Percentiles rank a stretch among this genome's conserved stretches.
Evolutionary conservation across 371 early-diverging fungal species (phyloP).

Genomic region (Dichotomocladium elegans): DNA sequence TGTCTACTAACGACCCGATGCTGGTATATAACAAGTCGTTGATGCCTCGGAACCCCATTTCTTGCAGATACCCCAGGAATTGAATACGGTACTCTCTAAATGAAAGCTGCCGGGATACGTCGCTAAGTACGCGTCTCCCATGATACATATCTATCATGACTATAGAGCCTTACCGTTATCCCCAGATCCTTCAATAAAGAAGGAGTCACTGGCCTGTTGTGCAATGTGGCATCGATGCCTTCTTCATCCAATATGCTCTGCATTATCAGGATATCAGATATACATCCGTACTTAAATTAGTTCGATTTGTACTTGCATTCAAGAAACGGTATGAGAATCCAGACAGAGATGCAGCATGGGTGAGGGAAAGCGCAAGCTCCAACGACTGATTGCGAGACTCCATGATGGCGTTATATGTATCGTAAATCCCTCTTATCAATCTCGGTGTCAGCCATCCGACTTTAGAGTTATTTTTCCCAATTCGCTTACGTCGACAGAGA

Average conservation of each 20-base stretch:
- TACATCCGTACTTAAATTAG: too few relatives aligned
- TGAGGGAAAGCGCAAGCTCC: constrained; percentile 37
- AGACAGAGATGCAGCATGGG: constrained; percentile 41
- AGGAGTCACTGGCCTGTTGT: constrained; percentile 23
- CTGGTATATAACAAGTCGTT: constrained; percentile 42
- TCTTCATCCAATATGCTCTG: constrained; percentile 13
- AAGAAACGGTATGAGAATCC: constrained; percentile 46
- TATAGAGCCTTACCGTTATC: background rate
- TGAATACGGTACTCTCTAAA: constrained; percentile 47
- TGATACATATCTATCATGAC: too few relatives aligned
- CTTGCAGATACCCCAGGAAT: constrained; percentile 41
- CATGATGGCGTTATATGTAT: constrained; percentile 23
- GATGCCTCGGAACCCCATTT: constrained; percentile 45
- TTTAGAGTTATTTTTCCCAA: too few relatives aligned
- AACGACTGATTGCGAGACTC: constrained; percentile 26
- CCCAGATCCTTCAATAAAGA: constrained; percentile 10
- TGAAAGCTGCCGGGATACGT: constrained; percentile 24
- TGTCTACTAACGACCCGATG: constrained; percentile 34
- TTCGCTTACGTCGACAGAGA: constrained; percentile 36
- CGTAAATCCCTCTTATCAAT: constrained; percentile 30
- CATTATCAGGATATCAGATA: too few relatives aligned
- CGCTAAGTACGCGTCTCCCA: too few relatives aligned
- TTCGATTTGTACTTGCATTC: constrained; percentile 17
- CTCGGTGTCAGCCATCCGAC: too few relatives aligned
- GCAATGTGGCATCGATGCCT: constrained; percentile 1